These are phyloP conservation scores for Fusarium sp. DNA, from an alignment of 2,329 filamentous ascomycete species.

Conservation along the genomic window DNA sequence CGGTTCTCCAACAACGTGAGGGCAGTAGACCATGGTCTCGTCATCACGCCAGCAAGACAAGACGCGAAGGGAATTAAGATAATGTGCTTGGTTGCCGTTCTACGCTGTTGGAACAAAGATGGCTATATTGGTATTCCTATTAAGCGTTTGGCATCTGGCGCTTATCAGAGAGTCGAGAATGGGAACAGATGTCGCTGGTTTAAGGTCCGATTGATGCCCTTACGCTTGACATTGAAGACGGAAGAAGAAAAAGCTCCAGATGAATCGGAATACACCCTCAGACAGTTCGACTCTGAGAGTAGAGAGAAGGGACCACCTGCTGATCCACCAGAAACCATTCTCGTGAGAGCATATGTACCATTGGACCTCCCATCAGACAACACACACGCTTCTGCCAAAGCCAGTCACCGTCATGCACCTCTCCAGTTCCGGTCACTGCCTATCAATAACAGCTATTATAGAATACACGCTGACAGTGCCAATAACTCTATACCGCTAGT, in stretches of 20 bases:
- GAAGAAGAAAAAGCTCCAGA: not conserved
- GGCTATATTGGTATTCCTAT: slow-evolving; percentile 17
- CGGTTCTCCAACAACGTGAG: slow-evolving; percentile 9
- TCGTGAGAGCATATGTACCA: slow-evolving; percentile 8
- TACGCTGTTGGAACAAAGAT: slow-evolving; percentile 19
- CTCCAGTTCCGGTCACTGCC: slow-evolving; percentile 9
- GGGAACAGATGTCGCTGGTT: slow-evolving; percentile 17
- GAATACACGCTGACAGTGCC: not conserved
- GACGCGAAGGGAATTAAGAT: slow-evolving; percentile 12
- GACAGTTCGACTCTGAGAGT: slow-evolving; percentile 6
- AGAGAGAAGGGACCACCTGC: slow-evolving; percentile 11
- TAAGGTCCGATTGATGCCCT: slow-evolving; percentile 6
- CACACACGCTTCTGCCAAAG: not conserved
- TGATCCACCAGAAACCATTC: slow-evolving; percentile 14
- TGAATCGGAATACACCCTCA: not conserved
- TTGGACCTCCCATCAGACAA: not conserved
- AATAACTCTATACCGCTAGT: not conserved
- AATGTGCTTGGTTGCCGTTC: slow-evolving; percentile 9
- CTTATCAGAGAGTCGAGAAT: slow-evolving; percentile 18
- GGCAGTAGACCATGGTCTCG: slow-evolving; percentile 11
- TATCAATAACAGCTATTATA: not conserved
- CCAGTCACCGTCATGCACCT: not conserved
- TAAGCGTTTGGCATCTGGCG: not conserved
- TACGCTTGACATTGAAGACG: not conserved
- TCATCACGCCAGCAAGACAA: not conserved